phyloP scores from a whole-genome alignment of 805 yeast species.

The Teunomyces panamensis region DNA sequence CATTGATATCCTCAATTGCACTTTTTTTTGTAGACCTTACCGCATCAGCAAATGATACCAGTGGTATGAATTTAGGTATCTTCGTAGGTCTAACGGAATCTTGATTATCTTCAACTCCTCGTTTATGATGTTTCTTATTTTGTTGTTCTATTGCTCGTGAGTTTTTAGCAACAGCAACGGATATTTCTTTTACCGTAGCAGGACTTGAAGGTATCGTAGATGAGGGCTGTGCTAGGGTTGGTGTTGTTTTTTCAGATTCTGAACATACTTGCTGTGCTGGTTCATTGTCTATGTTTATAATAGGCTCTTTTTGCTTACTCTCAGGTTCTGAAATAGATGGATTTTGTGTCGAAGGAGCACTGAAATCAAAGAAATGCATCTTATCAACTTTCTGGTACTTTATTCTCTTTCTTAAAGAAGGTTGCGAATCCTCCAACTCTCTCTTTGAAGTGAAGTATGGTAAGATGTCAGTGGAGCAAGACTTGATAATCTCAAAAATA shows the following conservation, averaged over 20 bases:
- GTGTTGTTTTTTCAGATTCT: not conserved
- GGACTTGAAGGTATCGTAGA: not conserved
- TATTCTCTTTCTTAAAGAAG: conserved; percentile 26
- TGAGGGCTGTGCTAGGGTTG: not conserved
- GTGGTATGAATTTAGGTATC: conserved; percentile 5
- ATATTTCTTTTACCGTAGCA: not conserved
- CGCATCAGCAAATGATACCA: conserved; percentile 27
- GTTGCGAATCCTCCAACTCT: conserved; percentile 4
- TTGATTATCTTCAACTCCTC: not conserved
- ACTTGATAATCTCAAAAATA: conserved; percentile 8
- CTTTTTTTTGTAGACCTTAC: conserved; percentile 23
- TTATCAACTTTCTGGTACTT: conserved; percentile 31
- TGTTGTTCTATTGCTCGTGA: not conserved
- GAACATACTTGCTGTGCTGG: not conserved
- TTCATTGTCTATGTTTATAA: not conserved
- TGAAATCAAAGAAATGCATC: conserved; percentile 34
- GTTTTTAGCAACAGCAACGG: not conserved
- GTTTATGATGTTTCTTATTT: not conserved
- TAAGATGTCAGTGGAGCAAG: conserved; percentile 5
- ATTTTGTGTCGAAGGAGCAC: not conserved
- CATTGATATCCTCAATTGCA: conserved; percentile 18
- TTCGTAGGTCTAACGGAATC: not conserved
- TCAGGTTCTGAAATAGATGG: not conserved
- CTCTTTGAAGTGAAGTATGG: conserved; percentile 1
- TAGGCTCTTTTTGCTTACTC: not conserved